Conservation (phyloP, 2,329 filamentous ascomycete genomes). For the Arachnopeziza araneosa region DNA sequence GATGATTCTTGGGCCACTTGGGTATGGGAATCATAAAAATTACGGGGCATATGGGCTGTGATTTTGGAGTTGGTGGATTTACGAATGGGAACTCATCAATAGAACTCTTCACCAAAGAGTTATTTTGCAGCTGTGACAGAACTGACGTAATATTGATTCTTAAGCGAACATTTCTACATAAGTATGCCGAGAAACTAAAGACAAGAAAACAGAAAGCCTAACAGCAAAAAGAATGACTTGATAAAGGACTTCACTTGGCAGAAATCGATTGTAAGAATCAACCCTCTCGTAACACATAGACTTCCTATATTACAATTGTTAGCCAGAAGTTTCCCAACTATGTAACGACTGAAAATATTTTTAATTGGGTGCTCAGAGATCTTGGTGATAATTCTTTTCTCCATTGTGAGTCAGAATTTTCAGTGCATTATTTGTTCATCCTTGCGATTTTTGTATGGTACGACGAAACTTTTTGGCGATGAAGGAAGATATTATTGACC, state of each 20-base stretch:
- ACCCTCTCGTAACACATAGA: no score
- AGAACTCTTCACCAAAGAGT: background rate
- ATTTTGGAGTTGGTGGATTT: background rate
- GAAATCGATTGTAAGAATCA: no score
- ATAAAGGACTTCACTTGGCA: no score
- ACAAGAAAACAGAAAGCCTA: no score
- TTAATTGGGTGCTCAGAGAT: constrained; percentile 31
- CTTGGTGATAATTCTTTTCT: constrained; percentile 33
- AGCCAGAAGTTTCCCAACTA: background rate
- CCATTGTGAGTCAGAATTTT: constrained; percentile 33
- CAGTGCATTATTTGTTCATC: constrained; percentile 34
- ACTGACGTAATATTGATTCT: no score
- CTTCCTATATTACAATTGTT: background rate
- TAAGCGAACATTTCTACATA: no score
- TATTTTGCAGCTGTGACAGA: no score
- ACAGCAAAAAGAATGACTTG: no score
- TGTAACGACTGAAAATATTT: no score
- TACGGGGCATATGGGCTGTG: background rate
- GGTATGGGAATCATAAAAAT: background rate
- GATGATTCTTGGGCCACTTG: background rate
- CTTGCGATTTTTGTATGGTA: constrained; percentile 16
- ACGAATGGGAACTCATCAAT: background rate
- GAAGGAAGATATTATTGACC: background rate
- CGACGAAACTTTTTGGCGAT: background rate
- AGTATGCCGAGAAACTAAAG: no score